Conservation (phyloP, 371 early-diverging fungal species). For the Rhizopus arrhizus region DNA sequence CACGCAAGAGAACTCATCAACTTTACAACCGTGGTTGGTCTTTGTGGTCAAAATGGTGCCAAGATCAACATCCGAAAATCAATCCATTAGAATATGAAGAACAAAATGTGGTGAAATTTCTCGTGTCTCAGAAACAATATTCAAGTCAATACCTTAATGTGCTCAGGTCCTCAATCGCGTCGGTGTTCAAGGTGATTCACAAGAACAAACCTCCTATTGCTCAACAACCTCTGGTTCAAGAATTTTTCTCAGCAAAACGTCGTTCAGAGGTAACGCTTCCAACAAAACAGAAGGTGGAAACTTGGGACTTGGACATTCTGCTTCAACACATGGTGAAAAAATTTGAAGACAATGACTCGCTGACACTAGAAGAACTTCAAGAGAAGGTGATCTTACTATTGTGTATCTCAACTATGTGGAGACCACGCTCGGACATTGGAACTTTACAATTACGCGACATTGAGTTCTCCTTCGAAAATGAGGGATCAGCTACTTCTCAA, state of each 20-base stretch:
- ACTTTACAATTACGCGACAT: background rate
- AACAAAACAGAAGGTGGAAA: background rate
- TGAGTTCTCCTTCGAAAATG: background rate
- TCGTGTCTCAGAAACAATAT: background rate
- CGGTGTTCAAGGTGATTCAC: conserved; percentile 4
- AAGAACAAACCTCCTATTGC: conserved; percentile 1
- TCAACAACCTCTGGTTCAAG: background rate
- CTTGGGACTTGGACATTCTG: conserved; percentile 1
- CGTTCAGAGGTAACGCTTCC: background rate
- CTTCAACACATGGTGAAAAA: background rate
- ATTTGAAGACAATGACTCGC: background rate
- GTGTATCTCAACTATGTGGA: background rate
- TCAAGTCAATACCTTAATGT: background rate
- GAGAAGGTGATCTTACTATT: background rate
- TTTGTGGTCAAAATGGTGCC: background rate
- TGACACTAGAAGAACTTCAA: background rate
- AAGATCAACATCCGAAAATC: background rate
- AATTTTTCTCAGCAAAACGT: background rate
- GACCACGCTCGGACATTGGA: conserved; percentile 4
- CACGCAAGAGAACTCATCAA: too few species aligned
- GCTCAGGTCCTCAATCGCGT: conserved; percentile 1
- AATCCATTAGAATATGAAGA: background rate
- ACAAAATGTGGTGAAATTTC: background rate
- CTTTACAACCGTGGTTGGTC: background rate
- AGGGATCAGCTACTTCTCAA: too few species aligned